These are phyloP conservation scores for Alloascoidea hylecoeti DNA, from an alignment of 805 yeast species.

Conservation along the genomic window DNA sequence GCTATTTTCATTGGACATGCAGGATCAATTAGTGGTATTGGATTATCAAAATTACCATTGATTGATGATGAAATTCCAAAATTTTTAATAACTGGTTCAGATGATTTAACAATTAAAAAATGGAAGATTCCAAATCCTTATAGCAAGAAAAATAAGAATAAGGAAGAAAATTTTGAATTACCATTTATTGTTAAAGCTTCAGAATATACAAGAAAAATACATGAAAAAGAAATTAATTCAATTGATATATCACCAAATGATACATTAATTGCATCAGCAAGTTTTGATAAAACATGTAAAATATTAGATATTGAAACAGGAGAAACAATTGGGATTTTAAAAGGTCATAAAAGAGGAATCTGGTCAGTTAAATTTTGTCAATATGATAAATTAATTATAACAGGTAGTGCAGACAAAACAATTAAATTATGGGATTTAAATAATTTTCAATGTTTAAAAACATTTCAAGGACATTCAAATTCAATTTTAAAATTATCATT, in stretches of 20 bases:
- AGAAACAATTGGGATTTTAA: slow-evolving; percentile 69
- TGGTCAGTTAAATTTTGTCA: slow-evolving; percentile 84
- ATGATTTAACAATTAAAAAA: slow-evolving; percentile 73
- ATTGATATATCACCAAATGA: slow-evolving; percentile 88
- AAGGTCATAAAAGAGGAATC: slow-evolving; percentile 88
- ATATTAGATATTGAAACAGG: slow-evolving; percentile 83
- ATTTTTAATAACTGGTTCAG: slow-evolving; percentile 70
- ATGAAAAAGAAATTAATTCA: slow-evolving; percentile 89
- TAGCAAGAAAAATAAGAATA: slow-evolving; percentile 13
- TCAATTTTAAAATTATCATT: slow-evolving; percentile 77
- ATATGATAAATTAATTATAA: slow-evolving; percentile 61
- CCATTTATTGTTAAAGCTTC: slow-evolving; percentile 30
- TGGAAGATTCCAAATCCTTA: slow-evolving; percentile 69
- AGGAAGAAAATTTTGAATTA: slow-evolving; percentile 1
- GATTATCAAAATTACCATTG: slow-evolving; percentile 24
- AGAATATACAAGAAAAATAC: slow-evolving; percentile 88
- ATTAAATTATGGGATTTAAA: slow-evolving; percentile 77
- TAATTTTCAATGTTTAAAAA: slow-evolving; percentile 61
- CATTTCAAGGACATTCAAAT: slow-evolving; percentile 90
- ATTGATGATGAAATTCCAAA: slow-evolving; percentile 29
- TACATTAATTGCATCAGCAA: slow-evolving; percentile 79
- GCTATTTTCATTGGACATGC: slow-evolving; percentile 78
- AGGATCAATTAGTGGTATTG: slow-evolving; percentile 73
- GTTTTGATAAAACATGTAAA: slow-evolving; percentile 86
- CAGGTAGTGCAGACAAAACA: slow-evolving; percentile 90